Evolutionary conservation across 2,329 filamentous ascomycete species (phyloP).

Genomic region (Venturia oleaginea): DNA sequence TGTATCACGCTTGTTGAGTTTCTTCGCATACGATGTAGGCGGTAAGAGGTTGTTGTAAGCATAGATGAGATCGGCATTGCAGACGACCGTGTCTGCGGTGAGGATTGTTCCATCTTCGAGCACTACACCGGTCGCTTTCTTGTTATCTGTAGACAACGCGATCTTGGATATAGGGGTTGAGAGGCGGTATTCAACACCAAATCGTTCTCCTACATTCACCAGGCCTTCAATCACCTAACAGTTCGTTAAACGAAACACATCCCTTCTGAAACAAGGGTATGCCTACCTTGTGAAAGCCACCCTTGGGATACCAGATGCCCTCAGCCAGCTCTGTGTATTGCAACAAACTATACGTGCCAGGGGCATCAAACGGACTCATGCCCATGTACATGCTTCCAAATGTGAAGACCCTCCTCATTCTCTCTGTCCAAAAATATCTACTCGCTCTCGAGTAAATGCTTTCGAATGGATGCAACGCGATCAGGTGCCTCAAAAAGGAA

Average conservation of each 20-base stretch:
- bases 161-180: slow-evolving; percentile 49
- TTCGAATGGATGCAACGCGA: slow-evolving; percentile 60
- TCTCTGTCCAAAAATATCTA: slow-evolving; percentile 61
- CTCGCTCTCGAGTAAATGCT: slow-evolving; percentile 58
- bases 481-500: slow-evolving; percentile 48
- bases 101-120: slow-evolving; percentile 27
- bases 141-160: slow-evolving; percentile 49
- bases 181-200: slow-evolving; percentile 55
- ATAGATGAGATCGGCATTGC: slow-evolving; percentile 68
- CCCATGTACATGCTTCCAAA: slow-evolving; percentile 80
- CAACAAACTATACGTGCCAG: slow-evolving; percentile 62
- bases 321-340: slow-evolving; percentile 70
- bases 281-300: slow-evolving; percentile 56
- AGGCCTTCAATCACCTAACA: slow-evolving; percentile 47
- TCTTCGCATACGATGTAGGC: slow-evolving; percentile 32
- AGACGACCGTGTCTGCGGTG: slow-evolving; percentile 55
- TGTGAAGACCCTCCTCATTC: slow-evolving; percentile 61
- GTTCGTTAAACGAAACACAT: slow-evolving; percentile 13
- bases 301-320: slow-evolving; percentile 66
- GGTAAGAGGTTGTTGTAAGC: slow-evolving; percentile 64
- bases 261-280: background rate
- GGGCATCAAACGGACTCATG: slow-evolving; percentile 69
- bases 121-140: slow-evolving; percentile 20
- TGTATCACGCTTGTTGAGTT: slow-evolving; percentile 41
- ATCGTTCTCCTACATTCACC: slow-evolving; percentile 51